Base-by-base conservation (phyloP, 2,329 filamentous ascomycete genomes). In the Arthrobotrys sphaeroides region DNA sequence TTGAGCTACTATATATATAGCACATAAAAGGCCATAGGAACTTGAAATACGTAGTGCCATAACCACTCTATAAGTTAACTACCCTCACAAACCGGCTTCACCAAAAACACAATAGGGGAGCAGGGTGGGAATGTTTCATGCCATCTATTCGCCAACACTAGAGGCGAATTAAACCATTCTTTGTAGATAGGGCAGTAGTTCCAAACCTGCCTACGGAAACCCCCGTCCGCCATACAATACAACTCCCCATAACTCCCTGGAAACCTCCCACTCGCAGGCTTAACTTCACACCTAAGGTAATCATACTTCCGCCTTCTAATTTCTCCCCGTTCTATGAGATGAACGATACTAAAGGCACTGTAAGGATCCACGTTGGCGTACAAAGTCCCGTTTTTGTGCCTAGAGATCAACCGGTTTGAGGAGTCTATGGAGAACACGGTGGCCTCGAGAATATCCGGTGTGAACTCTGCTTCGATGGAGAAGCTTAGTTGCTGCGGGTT, bases 351-450 rank as follows among this genome's bases (percentile, higher is more conserved):
- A 40, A 66, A 65, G 9, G 24, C 13, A 16, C 16, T 10, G 7
- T 53, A 73, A 9, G 18, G 38, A 13, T 73, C 69, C 22, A 67
- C 28, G 20, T 67, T 61, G 22, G 51, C 61, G 18, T 67, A 73
- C 20, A 49, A n/a, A 5, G 69, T 61, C n/a, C 69, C 69, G 13
- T 59, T 59, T 40, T 45, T 43, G 13, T 66, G 69, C 0, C 6
- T 2, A 9, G 61, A 61, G 10, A 67, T 42, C n/a, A 73, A 47
- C 1, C 69, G 16, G 5, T 55, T 38, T 1, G 20, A 20, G 13
- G 60, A 60, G 13, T 73, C 69, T 3, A 73, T n/a, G 2, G 51
- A 67, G 36, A 73, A 73, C 6, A 73, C 61, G 1, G 69, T 45
- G 2, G 69, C 69, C 12, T 28, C 60, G 9, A n/a, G 1, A 18